A percentile compares a stretch with the other conserved stretches of the same genome.
phyloP scores from a whole-genome alignment of 371 early-diverging fungal genomes.

The Apophysomyces variabilis region DNA sequence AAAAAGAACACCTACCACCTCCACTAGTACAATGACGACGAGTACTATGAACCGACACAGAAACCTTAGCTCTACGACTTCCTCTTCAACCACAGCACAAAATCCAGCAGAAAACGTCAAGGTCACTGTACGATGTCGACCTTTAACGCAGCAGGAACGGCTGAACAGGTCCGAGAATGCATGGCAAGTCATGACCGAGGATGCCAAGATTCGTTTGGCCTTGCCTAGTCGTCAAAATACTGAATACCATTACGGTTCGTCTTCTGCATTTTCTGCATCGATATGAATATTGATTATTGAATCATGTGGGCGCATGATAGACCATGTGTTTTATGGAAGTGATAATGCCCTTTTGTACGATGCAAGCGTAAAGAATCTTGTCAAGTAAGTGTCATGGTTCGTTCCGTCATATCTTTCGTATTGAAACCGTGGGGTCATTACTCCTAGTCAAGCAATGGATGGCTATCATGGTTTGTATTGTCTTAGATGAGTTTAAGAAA shows the following conservation, averaged over 20 bases:
- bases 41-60: neutral
- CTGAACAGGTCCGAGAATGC: constrained; percentile 5
- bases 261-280: neutral
- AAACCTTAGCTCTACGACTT: neutral
- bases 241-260: constrained; percentile 13
- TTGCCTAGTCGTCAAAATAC: constrained; percentile 5
- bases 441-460: constrained; percentile 26
- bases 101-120: constrained; percentile 36
- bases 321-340: constrained; percentile 36
- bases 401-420: neutral
- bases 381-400: constrained; percentile 28
- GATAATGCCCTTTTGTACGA: constrained; percentile 36
- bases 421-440: neutral
- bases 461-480: constrained; percentile 26
- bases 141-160: constrained; percentile 31
- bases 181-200: constrained; percentile 7
- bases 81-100: neutral
- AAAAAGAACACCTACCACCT: neutral
- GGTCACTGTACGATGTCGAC: constrained; percentile 48
- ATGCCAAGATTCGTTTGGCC: constrained; percentile 5
- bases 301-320: constrained; percentile 9
- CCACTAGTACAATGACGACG: neutral
- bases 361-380: constrained; percentile 34
- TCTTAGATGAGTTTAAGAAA: neutral
- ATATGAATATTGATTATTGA: constrained; percentile 5